A percentile compares a stretch with the other conserved stretches of the same genome.
Evolutionary conservation across 1,284 basidiomycete genomes (phyloP).

Genomic region (Kalmanozyma brasiliensis): DNA sequence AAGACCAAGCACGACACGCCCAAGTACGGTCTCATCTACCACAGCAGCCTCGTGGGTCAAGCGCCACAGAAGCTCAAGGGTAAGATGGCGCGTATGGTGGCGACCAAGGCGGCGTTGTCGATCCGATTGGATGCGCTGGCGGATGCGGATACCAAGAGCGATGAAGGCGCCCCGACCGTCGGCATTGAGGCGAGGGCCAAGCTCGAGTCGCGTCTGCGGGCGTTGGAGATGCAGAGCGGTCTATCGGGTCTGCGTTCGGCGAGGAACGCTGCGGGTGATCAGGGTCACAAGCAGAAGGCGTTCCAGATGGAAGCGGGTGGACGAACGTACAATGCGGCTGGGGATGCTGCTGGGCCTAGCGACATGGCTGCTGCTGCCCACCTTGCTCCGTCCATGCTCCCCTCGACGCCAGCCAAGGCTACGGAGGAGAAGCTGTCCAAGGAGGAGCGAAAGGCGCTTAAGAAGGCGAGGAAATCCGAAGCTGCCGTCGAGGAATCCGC

Average conservation of each 20-base stretch:
- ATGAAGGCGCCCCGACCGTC: conserved; percentile 79
- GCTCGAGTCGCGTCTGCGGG: conserved; percentile 90
- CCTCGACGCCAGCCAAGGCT: conserved; percentile 69
- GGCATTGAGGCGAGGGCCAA: conserved; percentile 93
- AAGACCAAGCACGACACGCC: conserved; percentile 99
- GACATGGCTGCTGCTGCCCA: conserved; percentile 39
- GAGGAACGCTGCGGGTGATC: conserved; percentile 46
- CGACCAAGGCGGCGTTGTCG: conserved; percentile 88
- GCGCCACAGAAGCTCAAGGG: conserved; percentile 98
- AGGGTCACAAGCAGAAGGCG: conserved; percentile 64
- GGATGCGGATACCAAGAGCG: conserved; percentile 89
- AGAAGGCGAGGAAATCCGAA: conserved; percentile 50
- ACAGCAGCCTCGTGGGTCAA: conserved; percentile 88
- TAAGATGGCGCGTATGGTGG: conserved; percentile 99
- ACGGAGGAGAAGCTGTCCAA: conserved; percentile 67
- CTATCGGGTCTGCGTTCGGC: conserved; percentile 50
- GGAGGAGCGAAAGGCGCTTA: conserved; percentile 57
- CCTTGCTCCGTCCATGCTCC: conserved; percentile 68
- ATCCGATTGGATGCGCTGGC: conserved; percentile 96
- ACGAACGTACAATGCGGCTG: conserved; percentile 62
- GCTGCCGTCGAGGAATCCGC: conserved; percentile 32
- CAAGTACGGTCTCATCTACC: conserved; percentile 97
- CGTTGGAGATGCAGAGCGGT: conserved; percentile 74
- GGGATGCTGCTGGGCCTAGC: conserved; percentile 56
- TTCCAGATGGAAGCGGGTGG: conserved; percentile 60